Percentiles rank a stretch among this genome's conserved stretches.
phyloP scores from a whole-genome alignment of 2,329 filamentous ascomycete genomes.

The Whalleya microplaca region DNA sequence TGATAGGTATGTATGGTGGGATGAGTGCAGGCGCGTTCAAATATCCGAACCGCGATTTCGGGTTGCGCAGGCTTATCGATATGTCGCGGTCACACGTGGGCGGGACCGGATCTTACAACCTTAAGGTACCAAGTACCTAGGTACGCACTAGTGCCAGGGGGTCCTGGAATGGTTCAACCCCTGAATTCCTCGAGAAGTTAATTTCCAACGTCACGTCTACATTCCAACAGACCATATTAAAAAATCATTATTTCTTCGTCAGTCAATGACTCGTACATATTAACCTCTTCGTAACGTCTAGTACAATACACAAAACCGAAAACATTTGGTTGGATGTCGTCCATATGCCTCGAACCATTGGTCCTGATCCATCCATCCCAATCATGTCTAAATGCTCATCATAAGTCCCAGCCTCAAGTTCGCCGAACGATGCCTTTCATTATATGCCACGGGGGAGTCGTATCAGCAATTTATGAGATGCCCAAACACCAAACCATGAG shows the following conservation, averaged over 20 bases:
- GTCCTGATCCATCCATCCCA: background rate
- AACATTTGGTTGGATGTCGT: slow-evolving; percentile 17
- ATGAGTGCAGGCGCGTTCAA: slow-evolving; percentile 23
- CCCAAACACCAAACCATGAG: slow-evolving; percentile 26
- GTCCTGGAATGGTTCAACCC: background rate
- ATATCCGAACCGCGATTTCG: slow-evolving; percentile 26
- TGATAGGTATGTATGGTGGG: background rate
- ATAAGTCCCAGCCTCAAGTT: background rate
- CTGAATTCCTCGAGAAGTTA: background rate
- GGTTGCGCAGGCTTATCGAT: slow-evolving; percentile 32
- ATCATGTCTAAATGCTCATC: background rate
- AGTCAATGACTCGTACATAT: slow-evolving; percentile 16
- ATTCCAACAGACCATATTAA: slow-evolving; percentile 1
- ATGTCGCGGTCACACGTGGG: slow-evolving; percentile 26
- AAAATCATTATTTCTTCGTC: slow-evolving; percentile 2
- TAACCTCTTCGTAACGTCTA: slow-evolving; percentile 23
- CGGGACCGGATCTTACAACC: background rate
- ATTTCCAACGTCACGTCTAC: background rate
- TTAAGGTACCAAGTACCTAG: background rate
- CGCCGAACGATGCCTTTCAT: slow-evolving; percentile 16
- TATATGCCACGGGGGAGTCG: slow-evolving; percentile 9
- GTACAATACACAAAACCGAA: slow-evolving; percentile 18
- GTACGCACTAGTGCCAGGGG: background rate
- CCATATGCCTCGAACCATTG: slow-evolving; percentile 9
- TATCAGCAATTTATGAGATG: slow-evolving; percentile 20